These are phyloP conservation scores for Ustilago xerochloae DNA, from an alignment of 1,284 basidiomycete genomes.

Conservation along the genomic window DNA sequence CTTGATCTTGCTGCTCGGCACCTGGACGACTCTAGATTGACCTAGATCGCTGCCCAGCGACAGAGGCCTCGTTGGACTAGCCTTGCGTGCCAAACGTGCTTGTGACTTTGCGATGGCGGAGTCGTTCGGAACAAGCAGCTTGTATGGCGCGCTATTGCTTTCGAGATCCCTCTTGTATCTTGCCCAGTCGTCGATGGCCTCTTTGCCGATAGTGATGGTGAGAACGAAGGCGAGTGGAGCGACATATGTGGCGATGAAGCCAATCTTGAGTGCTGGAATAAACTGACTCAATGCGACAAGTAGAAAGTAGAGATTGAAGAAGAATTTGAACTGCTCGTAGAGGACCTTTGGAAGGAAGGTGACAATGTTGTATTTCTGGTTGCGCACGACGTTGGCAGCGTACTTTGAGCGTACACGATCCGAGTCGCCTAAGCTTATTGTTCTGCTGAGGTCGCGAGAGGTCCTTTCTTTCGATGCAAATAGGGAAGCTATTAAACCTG, in stretches of 20 bases:
- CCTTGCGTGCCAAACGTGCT: slow-evolving; percentile 26
- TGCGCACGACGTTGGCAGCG: slow-evolving; percentile 86
- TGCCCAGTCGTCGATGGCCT: slow-evolving; percentile 97
- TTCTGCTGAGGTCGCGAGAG: slow-evolving; percentile 34
- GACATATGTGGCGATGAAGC: slow-evolving; percentile 95
- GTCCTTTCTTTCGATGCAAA: slow-evolving; percentile 26
- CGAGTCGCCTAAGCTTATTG: slow-evolving; percentile 35
- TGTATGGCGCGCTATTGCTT: slow-evolving; percentile 92
- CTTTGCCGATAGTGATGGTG: slow-evolving; percentile 95
- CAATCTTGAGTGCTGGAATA: slow-evolving; percentile 95
- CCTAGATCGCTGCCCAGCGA: slow-evolving; percentile 36
- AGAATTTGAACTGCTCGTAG: slow-evolving; percentile 99
- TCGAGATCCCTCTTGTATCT: slow-evolving; percentile 90
- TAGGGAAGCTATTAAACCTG: slow-evolving; percentile 32
- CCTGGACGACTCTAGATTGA: slow-evolving; percentile 43
- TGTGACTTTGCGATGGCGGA: slow-evolving; percentile 36
- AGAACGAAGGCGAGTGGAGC: slow-evolving; percentile 96
- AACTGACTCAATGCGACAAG: slow-evolving; percentile 96
- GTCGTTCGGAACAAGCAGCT: slow-evolving; percentile 75
- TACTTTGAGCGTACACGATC: slow-evolving; percentile 62
- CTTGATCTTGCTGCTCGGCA: slow-evolving; percentile 84
- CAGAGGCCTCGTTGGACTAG: slow-evolving; percentile 20
- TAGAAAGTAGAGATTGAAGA: slow-evolving; percentile 99
- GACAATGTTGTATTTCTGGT: slow-evolving; percentile 96
- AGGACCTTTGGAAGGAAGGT: slow-evolving; percentile 95